These are phyloP conservation scores for Chaetomium cochliodes DNA, from an alignment of 495 filamentous ascomycete genomes.

Conservation along the genomic window DNA sequence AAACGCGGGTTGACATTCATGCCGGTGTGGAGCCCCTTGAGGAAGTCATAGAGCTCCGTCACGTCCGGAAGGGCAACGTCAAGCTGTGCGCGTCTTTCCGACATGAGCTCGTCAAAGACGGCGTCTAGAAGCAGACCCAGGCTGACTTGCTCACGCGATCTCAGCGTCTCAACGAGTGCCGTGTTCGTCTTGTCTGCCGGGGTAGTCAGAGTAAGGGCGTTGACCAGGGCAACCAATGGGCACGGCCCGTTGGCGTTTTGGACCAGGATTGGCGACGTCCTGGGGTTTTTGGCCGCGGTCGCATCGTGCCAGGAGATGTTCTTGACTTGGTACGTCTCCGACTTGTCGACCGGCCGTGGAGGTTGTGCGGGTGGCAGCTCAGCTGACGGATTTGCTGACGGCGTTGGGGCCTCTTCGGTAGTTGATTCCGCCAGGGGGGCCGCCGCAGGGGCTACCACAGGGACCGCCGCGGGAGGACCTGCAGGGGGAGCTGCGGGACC, in stretches of 20 bases:
- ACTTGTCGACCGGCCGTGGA: slow-evolving; percentile 40
- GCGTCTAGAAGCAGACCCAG: slow-evolving; percentile 81
- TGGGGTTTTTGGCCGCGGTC: slow-evolving; percentile 40
- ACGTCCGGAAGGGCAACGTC: slow-evolving; percentile 71
- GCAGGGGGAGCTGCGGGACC: slow-evolving; percentile 27
- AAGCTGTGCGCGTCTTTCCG: slow-evolving; percentile 48
- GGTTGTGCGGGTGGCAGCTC: slow-evolving; percentile 38
- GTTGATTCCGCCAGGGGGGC: slow-evolving; percentile 38
- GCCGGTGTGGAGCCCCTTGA: slow-evolving; percentile 86
- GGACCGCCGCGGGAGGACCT: slow-evolving; percentile 27
- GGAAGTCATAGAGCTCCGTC: slow-evolving; percentile 78
- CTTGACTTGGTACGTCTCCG: slow-evolving; percentile 51
- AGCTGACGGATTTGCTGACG: slow-evolving; percentile 13
- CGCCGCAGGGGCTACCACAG: slow-evolving; percentile 30
- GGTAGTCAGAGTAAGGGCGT: slow-evolving; percentile 81
- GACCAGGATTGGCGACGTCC: slow-evolving; percentile 72
- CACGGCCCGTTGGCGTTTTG: slow-evolving; percentile 95
- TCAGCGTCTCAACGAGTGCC: slow-evolving; percentile 70
- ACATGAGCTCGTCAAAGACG: slow-evolving; percentile 88
- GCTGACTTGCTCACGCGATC: slow-evolving; percentile 81
- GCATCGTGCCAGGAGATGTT: slow-evolving; percentile 49
- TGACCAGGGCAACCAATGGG: slow-evolving; percentile 88
- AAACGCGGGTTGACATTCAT: slow-evolving; percentile 98
- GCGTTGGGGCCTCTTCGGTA: no score
- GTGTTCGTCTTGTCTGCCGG: slow-evolving; percentile 58